Evolutionary conservation across 495 filamentous ascomycete species (phyloP), one percentile per base, ranked within the genome.

Genomic region (Articulospora tetracladia): DNA sequence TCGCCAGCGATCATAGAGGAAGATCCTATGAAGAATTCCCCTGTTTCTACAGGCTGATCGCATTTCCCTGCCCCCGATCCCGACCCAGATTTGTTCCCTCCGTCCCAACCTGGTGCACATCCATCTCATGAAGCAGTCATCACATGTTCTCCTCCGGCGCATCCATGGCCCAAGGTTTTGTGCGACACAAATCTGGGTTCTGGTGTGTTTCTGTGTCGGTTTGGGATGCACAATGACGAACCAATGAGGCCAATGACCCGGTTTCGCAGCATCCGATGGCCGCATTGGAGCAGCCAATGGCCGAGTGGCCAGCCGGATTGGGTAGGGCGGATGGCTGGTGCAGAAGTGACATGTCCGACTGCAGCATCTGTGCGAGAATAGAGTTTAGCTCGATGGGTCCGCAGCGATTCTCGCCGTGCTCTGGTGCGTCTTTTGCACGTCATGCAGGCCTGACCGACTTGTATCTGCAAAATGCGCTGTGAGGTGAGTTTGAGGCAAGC

Each of bases 1-100:
- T 34, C 39, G 53, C 39, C 53, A 55, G 30, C 30, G n/a, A 55
- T 12, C 26, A 39, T 39, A n/a, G 34, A n/a, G n/a, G n/a, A n/a
- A n/a, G n/a, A n/a, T n/a, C n/a, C n/a, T n/a, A n/a, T n/a, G n/a
- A n/a, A n/a, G n/a, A n/a, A n/a, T n/a, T n/a, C n/a, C n/a, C n/a
- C n/a, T n/a, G n/a, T n/a, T n/a, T n/a, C n/a, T n/a, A n/a, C n/a
- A n/a, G n/a, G n/a, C n/a, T n/a, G n/a, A n/a, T n/a, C n/a, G n/a
- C n/a, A n/a, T n/a, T n/a, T n/a, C n/a, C n/a, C n/a, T n/a, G n/a
- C n/a, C n/a, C n/a, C n/a, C n/a, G n/a, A n/a, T n/a, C n/a, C n/a
- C n/a, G n/a, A n/a, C n/a, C n/a, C n/a, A n/a, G n/a, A n/a, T n/a
- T n/a, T n/a, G n/a, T n/a, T n/a, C n/a, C n/a, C n/a, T n/a, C n/a